Conservation (phyloP, 768 basidiomycete genomes). For the Crassisporium funariophilum region DNA sequence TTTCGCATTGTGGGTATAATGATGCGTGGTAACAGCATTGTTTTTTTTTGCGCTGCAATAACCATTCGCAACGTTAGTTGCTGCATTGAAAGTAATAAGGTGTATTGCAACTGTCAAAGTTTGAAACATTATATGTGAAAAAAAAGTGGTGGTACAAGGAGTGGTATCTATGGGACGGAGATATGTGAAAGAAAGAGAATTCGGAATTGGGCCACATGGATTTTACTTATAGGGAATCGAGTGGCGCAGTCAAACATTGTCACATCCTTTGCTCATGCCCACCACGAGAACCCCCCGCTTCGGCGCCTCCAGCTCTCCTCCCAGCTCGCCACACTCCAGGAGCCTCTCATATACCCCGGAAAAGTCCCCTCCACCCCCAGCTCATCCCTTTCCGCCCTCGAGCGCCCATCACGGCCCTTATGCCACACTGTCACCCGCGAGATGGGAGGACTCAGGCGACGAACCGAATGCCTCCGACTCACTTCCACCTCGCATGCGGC, state of each 20-base stretch:
- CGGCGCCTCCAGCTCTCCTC: neutral
- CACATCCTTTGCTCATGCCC: neutral
- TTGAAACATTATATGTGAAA: neutral
- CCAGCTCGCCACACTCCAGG: neutral
- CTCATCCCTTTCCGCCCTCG: neutral
- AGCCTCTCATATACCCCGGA: too few species aligned
- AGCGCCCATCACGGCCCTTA: neutral
- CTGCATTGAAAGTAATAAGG: neutral
- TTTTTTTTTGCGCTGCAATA: too few species aligned
- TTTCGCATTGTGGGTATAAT: too few species aligned
- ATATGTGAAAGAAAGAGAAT: neutral
- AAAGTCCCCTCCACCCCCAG: neutral
- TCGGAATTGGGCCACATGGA: neutral
- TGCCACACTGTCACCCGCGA: neutral
- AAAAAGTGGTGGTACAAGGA: neutral
- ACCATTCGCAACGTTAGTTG: too few species aligned
- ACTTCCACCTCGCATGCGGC: neutral
- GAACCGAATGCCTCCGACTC: neutral
- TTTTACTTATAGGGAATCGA: conserved; percentile 1
- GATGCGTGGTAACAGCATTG: too few species aligned
- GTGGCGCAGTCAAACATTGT: conserved; percentile 1
- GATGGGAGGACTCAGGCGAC: neutral
- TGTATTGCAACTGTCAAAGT: neutral
- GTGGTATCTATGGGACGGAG: neutral
- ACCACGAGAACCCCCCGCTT: neutral